Base-by-base conservation (phyloP, 2,329 filamentous ascomycete species). In the Pyrenophora teres region DNA sequence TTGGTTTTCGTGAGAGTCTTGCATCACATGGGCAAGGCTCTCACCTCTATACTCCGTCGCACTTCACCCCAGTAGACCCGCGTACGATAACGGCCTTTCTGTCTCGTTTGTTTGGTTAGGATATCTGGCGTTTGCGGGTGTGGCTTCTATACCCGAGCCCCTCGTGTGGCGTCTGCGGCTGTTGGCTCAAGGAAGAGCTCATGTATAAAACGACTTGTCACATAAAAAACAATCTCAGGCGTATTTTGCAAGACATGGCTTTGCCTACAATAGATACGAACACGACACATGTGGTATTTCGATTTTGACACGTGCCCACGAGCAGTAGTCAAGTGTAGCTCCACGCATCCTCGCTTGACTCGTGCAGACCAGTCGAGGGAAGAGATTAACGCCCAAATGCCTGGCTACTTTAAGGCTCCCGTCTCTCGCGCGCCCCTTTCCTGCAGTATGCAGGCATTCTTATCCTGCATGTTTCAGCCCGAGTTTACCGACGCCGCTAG, bases 1-100 rank as follows among this genome's bases (percentile, higher is more conserved):
- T 19, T 47, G 49, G 43, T 33, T 33, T 13, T 46, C 36, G 25
- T 50, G 21, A 40, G 25, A 13, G 7, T 30, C 10, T 30, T 31
- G 23, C 23, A 38, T 10, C 35, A 25, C 18, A 6, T 6, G 9
- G 25, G 25, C 25, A 27, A 27, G 25, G 9, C 25, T 27, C 25
- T 8, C 6, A 27, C 27, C 27, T 7, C 27, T 12, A 12, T 30
- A 30, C 27, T 30, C 27, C 12, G 27, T 30, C 27, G 10, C 27
- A 30, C 27, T 30, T 30, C 10, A 30, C 10, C 27, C 10, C 10
- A 12, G 27, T 30, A 30, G 27, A 30, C 8, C 27, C 36, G 36
- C 36, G 21, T 38, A 18, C 21, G 15, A 38, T 23, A 38, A 38
- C 36, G 36, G 36, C 36, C 36, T 21, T n/a, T 37, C 18, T 9